Conservation (phyloP, 2,329 filamentous ascomycete species). For the Monilinia fructigena region DNA sequence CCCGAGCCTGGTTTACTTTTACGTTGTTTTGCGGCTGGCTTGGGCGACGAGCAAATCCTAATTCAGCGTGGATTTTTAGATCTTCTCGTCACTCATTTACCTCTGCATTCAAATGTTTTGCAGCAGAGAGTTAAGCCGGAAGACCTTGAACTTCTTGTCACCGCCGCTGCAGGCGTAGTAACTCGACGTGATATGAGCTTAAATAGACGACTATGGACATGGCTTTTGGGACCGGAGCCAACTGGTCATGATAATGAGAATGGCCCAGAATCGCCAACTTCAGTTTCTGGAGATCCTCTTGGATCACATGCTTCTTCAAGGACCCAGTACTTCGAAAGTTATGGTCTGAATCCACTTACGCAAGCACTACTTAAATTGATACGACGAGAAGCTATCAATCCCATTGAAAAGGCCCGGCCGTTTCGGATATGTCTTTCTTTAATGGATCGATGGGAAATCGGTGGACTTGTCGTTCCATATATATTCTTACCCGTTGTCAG, state of each 20-base stretch:
- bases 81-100: constrained; percentile 84
- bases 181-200: constrained; percentile 92
- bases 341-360: constrained; percentile 72
- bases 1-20: constrained; percentile 90
- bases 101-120: constrained; percentile 77
- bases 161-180: constrained; percentile 83
- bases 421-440: constrained; percentile 91
- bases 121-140: constrained; percentile 69
- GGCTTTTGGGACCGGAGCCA: constrained; percentile 82
- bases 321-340: constrained; percentile 79
- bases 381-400: constrained; percentile 49
- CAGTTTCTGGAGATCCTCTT: constrained; percentile 33
- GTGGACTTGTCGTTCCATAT: constrained; percentile 80
- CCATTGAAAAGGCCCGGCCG: constrained; percentile 73
- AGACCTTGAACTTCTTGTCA: constrained; percentile 79
- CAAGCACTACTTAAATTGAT: constrained; percentile 77
- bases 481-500: constrained; percentile 84
- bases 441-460: constrained; percentile 98
- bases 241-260: constrained; percentile 49
- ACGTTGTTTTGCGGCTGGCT: constrained; percentile 86
- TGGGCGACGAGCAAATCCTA: constrained; percentile 82
- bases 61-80: constrained; percentile 95
- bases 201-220: constrained; percentile 91
- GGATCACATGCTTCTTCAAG: constrained; percentile 48
- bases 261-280: constrained; percentile 46